These are phyloP conservation scores for Thalassiosira delicatula DNA, from an alignment of 352 stramenopile genomes.

Conservation along the genomic window DNA sequence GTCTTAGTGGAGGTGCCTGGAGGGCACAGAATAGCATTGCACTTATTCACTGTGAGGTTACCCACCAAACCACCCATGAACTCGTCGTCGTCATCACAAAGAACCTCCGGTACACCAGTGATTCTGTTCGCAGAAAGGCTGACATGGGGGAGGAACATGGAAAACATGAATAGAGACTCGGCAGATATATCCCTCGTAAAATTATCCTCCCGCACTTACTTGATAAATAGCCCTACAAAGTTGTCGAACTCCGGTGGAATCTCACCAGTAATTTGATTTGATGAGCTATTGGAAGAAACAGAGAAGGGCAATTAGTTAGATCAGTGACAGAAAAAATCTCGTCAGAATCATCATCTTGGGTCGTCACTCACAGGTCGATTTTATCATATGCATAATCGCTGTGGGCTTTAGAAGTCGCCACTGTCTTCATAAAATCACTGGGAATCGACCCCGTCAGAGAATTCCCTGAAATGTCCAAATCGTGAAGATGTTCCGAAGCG, in stretches of 20 bases:
- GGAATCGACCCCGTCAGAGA: constrained; percentile 63
- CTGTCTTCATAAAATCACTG: constrained; percentile 35
- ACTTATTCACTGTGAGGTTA: constrained; percentile 63
- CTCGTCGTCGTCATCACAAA: constrained; percentile 73
- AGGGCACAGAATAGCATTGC: constrained; percentile 68
- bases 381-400: constrained; percentile 56
- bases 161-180: constrained; percentile 4
- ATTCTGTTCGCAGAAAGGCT: constrained; percentile 64
- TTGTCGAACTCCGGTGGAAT: constrained; percentile 59
- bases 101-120: constrained; percentile 45
- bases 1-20: constrained; percentile 53
- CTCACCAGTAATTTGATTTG: constrained; percentile 63
- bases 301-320: too few relatives aligned
- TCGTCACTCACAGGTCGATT: constrained; percentile 62
- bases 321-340: neutral
- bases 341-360: neutral
- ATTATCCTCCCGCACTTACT: constrained; percentile 34
- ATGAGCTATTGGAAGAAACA: constrained; percentile 44
- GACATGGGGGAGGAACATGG: neutral
- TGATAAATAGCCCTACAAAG: constrained; percentile 60
- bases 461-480: constrained; percentile 67
- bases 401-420: constrained; percentile 51
- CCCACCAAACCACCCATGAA: constrained; percentile 62
- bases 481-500: constrained; percentile 44
- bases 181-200: neutral